Evolutionary conservation across 108 stramenopile species (phyloP).

Genomic region (Nitzschia palea): DNA sequence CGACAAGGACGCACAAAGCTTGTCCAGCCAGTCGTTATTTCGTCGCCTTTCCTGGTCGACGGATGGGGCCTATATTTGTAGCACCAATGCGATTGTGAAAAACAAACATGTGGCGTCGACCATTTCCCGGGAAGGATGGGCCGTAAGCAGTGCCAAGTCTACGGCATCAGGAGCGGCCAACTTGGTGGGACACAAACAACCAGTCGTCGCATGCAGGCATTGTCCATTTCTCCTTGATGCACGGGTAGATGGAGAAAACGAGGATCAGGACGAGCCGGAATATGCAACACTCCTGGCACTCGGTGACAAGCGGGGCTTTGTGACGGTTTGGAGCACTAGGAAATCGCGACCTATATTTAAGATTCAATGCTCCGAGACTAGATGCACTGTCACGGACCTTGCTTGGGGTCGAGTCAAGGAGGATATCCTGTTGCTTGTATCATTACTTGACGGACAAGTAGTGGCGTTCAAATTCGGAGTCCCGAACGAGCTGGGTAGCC

Average conservation of each 20-base stretch:
- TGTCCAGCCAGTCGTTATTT: conserved; percentile 73
- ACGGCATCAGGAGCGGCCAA: conserved; percentile 73
- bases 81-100: conserved; percentile 78
- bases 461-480: conserved; percentile 73
- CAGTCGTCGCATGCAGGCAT: conserved; percentile 81
- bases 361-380: conserved; percentile 80
- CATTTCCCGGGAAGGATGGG: conserved; percentile 86
- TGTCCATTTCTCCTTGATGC: conserved; percentile 66
- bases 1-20: conserved; percentile 47
- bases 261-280: conserved; percentile 68
- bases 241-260: conserved; percentile 30
- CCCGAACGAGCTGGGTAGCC: conserved; percentile 68
- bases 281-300: conserved; percentile 81
- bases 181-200: conserved; percentile 89
- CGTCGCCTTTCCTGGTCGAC: conserved; percentile 85
- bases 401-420: conserved; percentile 62
- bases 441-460: conserved; percentile 80
- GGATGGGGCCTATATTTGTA: conserved; percentile 85
- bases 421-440: conserved; percentile 61
- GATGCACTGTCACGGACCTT: conserved; percentile 82
- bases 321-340: conserved; percentile 84
- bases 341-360: conserved; percentile 78
- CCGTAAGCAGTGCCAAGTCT: conserved; percentile 50
- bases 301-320: conserved; percentile 84
- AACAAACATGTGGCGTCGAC: conserved; percentile 88